phyloP scores from a whole-genome alignment of 2,329 filamentous ascomycete species.

The Epichloe scottii region DNA sequence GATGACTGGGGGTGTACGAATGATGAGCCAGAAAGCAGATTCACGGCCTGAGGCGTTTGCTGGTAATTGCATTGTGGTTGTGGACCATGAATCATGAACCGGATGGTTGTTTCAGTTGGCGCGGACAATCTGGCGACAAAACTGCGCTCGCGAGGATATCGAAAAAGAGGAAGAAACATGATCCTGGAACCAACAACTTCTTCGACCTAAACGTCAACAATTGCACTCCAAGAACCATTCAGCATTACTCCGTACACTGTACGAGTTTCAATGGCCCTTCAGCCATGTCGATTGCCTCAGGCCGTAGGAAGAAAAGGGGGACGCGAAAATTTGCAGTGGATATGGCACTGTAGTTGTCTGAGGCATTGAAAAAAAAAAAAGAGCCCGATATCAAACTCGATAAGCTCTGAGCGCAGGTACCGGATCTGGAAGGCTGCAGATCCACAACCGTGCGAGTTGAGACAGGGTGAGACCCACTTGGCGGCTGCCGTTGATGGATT shows the following conservation, averaged over 20 bases:
- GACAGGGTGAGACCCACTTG: conserved; percentile 8
- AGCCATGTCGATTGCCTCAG: neutral
- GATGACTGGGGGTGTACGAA: conserved; percentile 9
- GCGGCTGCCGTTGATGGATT: conserved; percentile 5
- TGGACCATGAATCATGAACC: conserved; percentile 7
- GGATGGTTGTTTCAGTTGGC: neutral
- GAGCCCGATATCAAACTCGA: conserved; percentile 5
- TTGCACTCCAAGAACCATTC: too few relatives aligned
- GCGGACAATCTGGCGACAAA: neutral
- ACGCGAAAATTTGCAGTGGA: conserved; percentile 7
- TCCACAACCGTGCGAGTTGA: conserved; percentile 1
- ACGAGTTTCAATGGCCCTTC: neutral
- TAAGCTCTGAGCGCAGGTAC: conserved; percentile 9
- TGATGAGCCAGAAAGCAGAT: conserved; percentile 6
- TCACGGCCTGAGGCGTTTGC: conserved; percentile 20
- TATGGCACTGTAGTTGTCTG: conserved; percentile 9
- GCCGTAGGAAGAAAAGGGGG: neutral
- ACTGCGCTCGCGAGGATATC: neutral
- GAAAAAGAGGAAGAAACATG: neutral
- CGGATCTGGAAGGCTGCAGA: neutral
- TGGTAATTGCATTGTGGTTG: conserved; percentile 5
- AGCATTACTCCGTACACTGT: too few relatives aligned
- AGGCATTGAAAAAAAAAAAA: conserved; percentile 9
- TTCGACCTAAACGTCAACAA: too few relatives aligned
- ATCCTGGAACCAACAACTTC: too few relatives aligned